Conservation (phyloP, 1,284 basidiomycete genomes). For the Microbotryum intermedium region DNA sequence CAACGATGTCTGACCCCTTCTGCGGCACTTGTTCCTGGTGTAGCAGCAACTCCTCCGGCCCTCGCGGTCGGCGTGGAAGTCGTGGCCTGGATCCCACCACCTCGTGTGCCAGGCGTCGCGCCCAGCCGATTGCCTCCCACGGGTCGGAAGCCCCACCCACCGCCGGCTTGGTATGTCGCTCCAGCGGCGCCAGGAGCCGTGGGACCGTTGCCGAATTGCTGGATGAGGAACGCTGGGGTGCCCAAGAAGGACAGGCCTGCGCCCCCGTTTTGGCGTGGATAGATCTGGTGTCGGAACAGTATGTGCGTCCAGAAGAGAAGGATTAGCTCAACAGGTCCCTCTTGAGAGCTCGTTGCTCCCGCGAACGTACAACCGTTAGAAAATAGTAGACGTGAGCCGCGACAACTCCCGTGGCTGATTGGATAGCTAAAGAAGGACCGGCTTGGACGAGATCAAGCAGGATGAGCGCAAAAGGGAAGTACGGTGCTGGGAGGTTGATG, state of each 20-base stretch:
- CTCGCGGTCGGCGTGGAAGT: not conserved
- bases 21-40: no score
- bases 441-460: conserved; percentile 59
- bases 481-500: conserved; percentile 58
- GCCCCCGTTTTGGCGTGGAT: conserved; percentile 7
- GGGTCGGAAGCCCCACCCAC: conserved; percentile 4
- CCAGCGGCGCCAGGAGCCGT: not conserved
- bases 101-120: not conserved
- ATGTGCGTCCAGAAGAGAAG: not conserved
- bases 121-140: conserved; percentile 1
- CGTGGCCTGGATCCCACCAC: not conserved
- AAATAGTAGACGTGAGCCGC: conserved; percentile 56
- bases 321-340: not conserved
- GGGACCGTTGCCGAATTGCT: conserved; percentile 13
- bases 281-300: conserved; percentile 12
- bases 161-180: conserved; percentile 5
- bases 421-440: conserved; percentile 53
- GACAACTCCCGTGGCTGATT: conserved; percentile 58
- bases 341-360: conserved; percentile 5
- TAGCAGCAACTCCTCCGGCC: not conserved
- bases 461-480: conserved; percentile 67
- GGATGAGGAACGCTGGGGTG: conserved; percentile 16
- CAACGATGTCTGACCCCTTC: no score
- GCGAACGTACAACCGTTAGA: conserved; percentile 22
- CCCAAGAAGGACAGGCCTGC: not conserved